Base-by-base conservation (phyloP, 495 filamentous ascomycete genomes). In the Neurospora sp. region DNA sequence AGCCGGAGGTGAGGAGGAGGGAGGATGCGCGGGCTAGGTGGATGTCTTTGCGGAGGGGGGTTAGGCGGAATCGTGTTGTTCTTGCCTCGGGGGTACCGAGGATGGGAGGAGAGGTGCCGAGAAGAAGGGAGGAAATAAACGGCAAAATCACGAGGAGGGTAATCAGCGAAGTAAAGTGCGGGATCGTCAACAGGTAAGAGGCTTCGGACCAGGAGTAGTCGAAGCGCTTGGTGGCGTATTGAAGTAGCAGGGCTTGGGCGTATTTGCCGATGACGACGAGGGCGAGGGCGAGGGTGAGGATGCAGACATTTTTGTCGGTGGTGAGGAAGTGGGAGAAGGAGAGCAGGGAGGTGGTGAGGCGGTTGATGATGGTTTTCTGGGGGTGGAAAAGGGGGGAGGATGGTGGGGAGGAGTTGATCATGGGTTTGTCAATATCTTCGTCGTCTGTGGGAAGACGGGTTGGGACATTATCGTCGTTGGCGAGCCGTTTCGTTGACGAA, bases 201-300 rank as follows among this genome's bases (percentile, higher is more conserved):
- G 79, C 81, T 39, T 70, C 8, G 53, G 71, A 71, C 78, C 79
- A 81, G 42, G 70, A 74, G 78, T 79, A 82, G 16, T 71, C 39
- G 71, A 79, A 82, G 12, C 81, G 74, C 45, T 76, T 75, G 3
- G 77, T 79, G 12, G 78, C 76, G 72, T 82, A 82, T 70, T 82
- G 81, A 4, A 82, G 70, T 3, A 82, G 65, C 10, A 81, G 14
- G 41, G 79, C 79, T 20, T 76, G 73, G 20, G 78, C 77, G 20
- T 74, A 77, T 38, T 73, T 71, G 35, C 77, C 78, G 10, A 80
- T 44, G 69, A 80, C 47, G 42, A 73, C 71, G 40, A 79, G 81
- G 1, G 72, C 47, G 22, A 74, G 69, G 6, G 79, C 77, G 3
- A 79, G 5, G 22, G 80, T 76, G 59, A 81, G 71, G 42, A 81